Conservation (phyloP, 2,329 filamentous ascomycete species). For the Exophiala lecanii-corni region DNA sequence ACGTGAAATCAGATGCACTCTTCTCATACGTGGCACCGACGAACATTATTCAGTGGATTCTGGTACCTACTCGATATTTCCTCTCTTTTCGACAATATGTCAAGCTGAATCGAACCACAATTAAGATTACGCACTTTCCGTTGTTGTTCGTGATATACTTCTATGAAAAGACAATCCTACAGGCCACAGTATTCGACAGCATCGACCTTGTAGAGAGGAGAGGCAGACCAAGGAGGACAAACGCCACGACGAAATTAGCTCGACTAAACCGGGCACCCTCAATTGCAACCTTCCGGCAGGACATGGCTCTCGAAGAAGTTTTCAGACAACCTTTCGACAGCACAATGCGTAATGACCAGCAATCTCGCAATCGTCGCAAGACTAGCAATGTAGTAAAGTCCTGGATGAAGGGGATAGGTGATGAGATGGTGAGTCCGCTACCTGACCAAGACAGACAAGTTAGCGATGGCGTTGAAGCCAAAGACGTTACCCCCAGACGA, state of each 20-base stretch:
- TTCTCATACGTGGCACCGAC: slow-evolving; percentile 91
- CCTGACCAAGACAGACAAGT: slow-evolving; percentile 57
- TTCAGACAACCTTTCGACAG: slow-evolving; percentile 70
- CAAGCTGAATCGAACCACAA: slow-evolving; percentile 79
- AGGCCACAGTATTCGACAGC: slow-evolving; percentile 71
- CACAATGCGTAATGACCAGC: slow-evolving; percentile 55
- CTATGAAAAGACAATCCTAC: slow-evolving; percentile 78
- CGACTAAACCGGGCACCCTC: slow-evolving; percentile 75
- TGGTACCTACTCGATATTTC: slow-evolving; percentile 75
- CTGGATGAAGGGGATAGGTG: slow-evolving; percentile 75
- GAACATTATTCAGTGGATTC: slow-evolving; percentile 85
- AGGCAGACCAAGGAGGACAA: slow-evolving; percentile 46
- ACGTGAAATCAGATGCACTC: slow-evolving; percentile 95
- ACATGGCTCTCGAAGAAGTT: slow-evolving; percentile 84
- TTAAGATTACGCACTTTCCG: slow-evolving; percentile 86
- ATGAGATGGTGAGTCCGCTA: slow-evolving; percentile 51
- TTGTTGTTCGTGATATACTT: slow-evolving; percentile 79
- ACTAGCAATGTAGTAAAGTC: slow-evolving; percentile 77
- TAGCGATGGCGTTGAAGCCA: slow-evolving; percentile 53
- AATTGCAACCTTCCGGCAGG: slow-evolving; percentile 81
- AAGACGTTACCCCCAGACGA: slow-evolving; percentile 44
- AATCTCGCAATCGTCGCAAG: slow-evolving; percentile 62
- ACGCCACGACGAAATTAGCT: slow-evolving; percentile 54
- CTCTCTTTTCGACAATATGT: slow-evolving; percentile 80
- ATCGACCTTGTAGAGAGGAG: slow-evolving; percentile 78